Base-by-base conservation (phyloP, 331 rosid species). In the Cydonia oblonga region DNA sequence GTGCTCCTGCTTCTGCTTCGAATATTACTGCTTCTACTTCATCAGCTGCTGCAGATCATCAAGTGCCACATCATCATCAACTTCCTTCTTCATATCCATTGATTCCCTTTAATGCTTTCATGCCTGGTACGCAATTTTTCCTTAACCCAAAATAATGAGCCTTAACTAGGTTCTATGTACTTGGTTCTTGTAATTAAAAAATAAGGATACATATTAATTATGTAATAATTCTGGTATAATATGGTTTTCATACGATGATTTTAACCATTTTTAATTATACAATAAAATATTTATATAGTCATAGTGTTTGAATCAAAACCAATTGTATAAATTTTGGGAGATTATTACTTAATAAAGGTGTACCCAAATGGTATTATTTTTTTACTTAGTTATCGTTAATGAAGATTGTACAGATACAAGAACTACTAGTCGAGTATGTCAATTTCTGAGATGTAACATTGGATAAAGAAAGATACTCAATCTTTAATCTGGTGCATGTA, bases 41-140 rank as follows among this genome's bases (percentile, higher is more conserved):
- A 69, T 44, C 78, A 69, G 46, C 74, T 11, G 52, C 77, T 4
- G 70, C 81, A 64, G 28, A 75, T 70, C 4, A 49, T 35, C 42
- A 29, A 38, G 9, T 8, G 3, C 62, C 52, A 72, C 20, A 15
- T 28, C 68, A 32, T 42, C 78, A 68, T 44, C 78, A 6, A 13
- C 20, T 16, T 29, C 42, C 56, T 58, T 52, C 78, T 40, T 57
- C 86, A 18, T 75, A 62, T 32, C 77, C 78, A 3, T 54, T 40
- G 38, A 30, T 58, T 64, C 68, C 87, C 26, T 64, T 73, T 19
- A 68, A 32, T 54, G 69, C 82, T 64, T 81, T 82, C 70, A 78
- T 65, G 65, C 71, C 87, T 24, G 77, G 87, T 76, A 86, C 68
- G 84, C 90, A 84, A 62, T 74, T 71, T 79, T 82, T 84, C 74